Base-by-base conservation (phyloP, 177 flowering plant species). In the Vitis hybrid region DNA sequence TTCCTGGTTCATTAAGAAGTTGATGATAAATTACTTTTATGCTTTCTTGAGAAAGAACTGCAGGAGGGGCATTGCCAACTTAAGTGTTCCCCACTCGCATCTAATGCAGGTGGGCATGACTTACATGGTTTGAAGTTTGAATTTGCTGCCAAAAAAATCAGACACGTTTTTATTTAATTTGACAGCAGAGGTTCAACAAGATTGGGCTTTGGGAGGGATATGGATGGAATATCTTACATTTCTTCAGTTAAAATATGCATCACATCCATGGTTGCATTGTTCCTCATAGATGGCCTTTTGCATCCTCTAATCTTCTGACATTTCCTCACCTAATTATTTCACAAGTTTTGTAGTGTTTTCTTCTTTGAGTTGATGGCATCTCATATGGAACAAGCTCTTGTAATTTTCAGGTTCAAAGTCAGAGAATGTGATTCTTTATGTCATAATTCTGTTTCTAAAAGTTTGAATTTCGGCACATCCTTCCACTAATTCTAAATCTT, bases 41-140 rank as follows among this genome's bases (percentile, higher is more conserved):
- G 96, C 97, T 4, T 95, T 95, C 78, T 67, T 95, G 82, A 89
- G 98, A 72, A 95, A 86, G 87, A 95, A 93, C 67, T 89, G 97
- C 88, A 81, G 98, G 76, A 84, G 98, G 70, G 97, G 98, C 26
- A 88, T 81, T 72, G 94, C 99, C 2, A 93, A 84, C 66, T 75
- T 95, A 76, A 93, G 93, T 64, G 99, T 93, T 23, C 98, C 97
- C 5, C 99, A 93, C 78, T 72, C 97, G 8, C 85, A 93, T 80
- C 81, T 91, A 68, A 91, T 93, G 89, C 99, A 95, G 77, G 99
- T 93, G 15, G 91, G 95, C 72, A 95, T 95, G 99, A 91, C 96
- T 32, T 95, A 95, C 79, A 93, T 93, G 99, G 99, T 95, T 55
- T 94, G 83, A 91, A 34, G 67, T 70, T 34, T 65, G 54, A 69